Percentiles rank a stretch among this genome's conserved stretches.
These are phyloP conservation scores for Eutypella sp. DNA, from an alignment of 2,329 filamentous ascomycete genomes.

Conservation along the genomic window DNA sequence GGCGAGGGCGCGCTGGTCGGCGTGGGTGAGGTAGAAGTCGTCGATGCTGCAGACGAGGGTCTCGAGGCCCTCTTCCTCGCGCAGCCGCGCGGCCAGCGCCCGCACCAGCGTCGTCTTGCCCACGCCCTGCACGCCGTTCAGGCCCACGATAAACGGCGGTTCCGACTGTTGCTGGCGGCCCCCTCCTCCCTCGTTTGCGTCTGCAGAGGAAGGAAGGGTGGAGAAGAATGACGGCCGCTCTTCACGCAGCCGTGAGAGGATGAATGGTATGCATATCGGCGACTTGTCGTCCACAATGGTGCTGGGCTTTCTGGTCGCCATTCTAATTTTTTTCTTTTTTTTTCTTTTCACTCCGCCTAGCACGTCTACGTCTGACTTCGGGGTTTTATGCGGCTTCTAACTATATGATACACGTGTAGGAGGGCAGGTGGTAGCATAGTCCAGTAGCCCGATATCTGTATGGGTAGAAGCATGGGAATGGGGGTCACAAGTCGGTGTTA, in stretches of 20 bases:
- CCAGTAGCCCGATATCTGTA: too few species aligned
- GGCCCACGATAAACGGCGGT: slow-evolving; percentile 76
- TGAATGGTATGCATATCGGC: slow-evolving; percentile 71
- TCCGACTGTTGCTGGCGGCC: too few species aligned
- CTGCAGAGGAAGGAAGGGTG: not conserved
- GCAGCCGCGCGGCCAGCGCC: slow-evolving; percentile 58
- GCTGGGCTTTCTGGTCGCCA: too few species aligned
- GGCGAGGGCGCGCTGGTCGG: slow-evolving; percentile 61
- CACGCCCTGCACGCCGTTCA: slow-evolving; percentile 88
- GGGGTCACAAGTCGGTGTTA: too few species aligned
- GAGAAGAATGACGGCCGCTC: slow-evolving; percentile 37
- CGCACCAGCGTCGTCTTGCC: slow-evolving; percentile 87
- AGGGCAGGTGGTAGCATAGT: too few species aligned
- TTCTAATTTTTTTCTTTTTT: too few species aligned
- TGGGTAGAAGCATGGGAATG: too few species aligned
- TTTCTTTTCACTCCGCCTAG: too few species aligned
- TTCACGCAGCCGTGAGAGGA: slow-evolving; percentile 53
- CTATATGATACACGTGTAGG: too few species aligned
- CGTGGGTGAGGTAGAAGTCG: slow-evolving; percentile 79
- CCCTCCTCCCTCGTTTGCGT: not conserved
- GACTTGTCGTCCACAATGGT: slow-evolving; percentile 71
- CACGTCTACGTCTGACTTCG: too few species aligned
- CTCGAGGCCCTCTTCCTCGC: slow-evolving; percentile 49
- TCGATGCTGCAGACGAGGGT: slow-evolving; percentile 78
- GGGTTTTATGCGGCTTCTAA: too few species aligned